Percentiles rank a stretch among this genome's conserved stretches.
Evolutionary conservation across 2,329 filamentous ascomycete genomes (phyloP).

Genomic region (Waltergamsia citrina): DNA sequence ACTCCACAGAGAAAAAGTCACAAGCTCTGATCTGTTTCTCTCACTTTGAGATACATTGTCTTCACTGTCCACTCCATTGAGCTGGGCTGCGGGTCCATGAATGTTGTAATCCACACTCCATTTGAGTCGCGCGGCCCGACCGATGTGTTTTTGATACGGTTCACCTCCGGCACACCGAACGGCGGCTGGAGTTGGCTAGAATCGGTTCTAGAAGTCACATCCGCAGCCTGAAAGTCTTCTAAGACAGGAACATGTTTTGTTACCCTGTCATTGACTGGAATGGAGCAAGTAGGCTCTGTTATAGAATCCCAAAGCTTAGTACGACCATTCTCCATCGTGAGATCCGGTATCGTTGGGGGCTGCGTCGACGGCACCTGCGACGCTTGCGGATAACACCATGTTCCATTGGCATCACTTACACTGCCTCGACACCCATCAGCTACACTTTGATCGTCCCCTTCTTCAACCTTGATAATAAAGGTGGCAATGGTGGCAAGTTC

Average conservation of each 20-base stretch:
- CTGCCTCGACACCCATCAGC: not conserved
- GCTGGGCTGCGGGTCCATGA: conserved; percentile 13
- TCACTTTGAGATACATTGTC: conserved; percentile 15
- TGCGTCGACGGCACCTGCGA: conserved; percentile 2
- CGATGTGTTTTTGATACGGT: conserved; percentile 18
- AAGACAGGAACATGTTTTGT: too few relatives aligned
- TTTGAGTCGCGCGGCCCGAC: conserved; percentile 14
- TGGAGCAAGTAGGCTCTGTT: too few relatives aligned
- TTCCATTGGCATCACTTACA: not conserved
- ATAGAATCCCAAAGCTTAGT: not conserved
- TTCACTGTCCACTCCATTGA: conserved; percentile 16
- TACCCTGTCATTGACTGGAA: too few relatives aligned
- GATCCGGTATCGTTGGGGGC: not conserved
- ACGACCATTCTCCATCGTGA: not conserved
- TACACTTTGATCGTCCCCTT: conserved; percentile 9
- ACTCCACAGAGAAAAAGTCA: too few relatives aligned
- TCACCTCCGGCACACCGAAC: conserved; percentile 14
- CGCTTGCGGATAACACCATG: conserved; percentile 1
- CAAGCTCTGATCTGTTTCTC: too few relatives aligned
- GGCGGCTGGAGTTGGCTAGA: conserved; percentile 11
- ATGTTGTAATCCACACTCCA: conserved; percentile 18
- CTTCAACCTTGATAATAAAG: conserved; percentile 24
- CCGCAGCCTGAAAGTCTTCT: not conserved
- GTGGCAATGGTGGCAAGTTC: conserved; percentile 20
- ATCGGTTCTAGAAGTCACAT: conserved; percentile 4